Evolutionary conservation across 169 alveolate species (phyloP).

Genomic region (Plasmodium malariae): DNA sequence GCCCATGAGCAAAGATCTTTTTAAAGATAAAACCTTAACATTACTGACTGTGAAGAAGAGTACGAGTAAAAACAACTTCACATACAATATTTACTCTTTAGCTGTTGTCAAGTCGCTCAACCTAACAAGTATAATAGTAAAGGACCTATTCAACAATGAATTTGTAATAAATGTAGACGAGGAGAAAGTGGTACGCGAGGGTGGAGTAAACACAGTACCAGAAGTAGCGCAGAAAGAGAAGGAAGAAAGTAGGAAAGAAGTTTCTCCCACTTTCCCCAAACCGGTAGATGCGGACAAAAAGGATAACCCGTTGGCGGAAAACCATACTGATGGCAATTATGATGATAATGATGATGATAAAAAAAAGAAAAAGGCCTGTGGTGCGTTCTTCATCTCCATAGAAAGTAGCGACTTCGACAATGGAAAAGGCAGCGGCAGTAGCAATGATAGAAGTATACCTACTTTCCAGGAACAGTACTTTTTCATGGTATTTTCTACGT

Average conservation of each 20-base stretch:
- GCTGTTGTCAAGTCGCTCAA: not conserved
- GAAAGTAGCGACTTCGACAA: too few species aligned
- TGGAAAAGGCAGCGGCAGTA: too few species aligned
- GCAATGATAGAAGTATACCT: too few species aligned
- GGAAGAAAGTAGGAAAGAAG: too few species aligned
- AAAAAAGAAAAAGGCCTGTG: not conserved
- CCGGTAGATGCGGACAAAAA: too few species aligned
- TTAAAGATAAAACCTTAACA: constrained; percentile 15
- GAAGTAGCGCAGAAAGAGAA: not conserved
- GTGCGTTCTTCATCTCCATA: too few species aligned
- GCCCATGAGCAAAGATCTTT: constrained; percentile 20
- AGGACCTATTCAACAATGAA: constrained; percentile 32
- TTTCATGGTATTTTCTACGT: constrained; percentile 13
- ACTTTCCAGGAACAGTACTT: not conserved
- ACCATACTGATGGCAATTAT: not conserved
- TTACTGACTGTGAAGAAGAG: not conserved
- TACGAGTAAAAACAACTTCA: not conserved
- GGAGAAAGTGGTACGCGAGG: not conserved
- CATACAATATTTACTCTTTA: constrained; percentile 5
- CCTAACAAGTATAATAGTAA: constrained; percentile 11
- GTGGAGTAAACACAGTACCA: not conserved
- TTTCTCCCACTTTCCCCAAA: too few species aligned
- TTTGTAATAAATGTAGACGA: not conserved
- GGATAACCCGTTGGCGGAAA: not conserved
- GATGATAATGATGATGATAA: not conserved